Evolutionary conservation across 2,329 filamentous ascomycete species (phyloP).

Genomic region (Aciculosporium take): DNA sequence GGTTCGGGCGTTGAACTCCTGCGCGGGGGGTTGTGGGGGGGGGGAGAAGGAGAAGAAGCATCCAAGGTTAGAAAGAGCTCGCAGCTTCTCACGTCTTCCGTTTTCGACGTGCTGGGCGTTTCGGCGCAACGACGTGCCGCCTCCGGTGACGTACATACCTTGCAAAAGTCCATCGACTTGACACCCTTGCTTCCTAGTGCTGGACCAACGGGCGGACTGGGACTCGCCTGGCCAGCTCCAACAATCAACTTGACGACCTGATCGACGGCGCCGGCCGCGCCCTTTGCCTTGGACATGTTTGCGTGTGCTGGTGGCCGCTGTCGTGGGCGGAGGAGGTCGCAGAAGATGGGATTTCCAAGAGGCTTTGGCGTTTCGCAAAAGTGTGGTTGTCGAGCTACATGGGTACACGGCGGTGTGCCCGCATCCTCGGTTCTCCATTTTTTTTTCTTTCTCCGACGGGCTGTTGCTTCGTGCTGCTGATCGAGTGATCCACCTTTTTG

Average conservation of each 20-base stretch:
- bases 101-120: background rate
- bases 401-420: slow-evolving; percentile 1
- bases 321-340: slow-evolving; percentile 1
- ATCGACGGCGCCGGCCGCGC: slow-evolving; percentile 32
- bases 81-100: background rate
- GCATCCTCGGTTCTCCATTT: background rate
- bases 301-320: slow-evolving; percentile 6
- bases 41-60: background rate
- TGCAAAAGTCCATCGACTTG: slow-evolving; percentile 99
- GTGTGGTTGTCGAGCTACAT: too few relatives aligned
- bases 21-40: background rate
- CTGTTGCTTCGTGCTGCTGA: too few relatives aligned
- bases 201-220: slow-evolving; percentile 89
- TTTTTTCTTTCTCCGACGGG: too few relatives aligned
- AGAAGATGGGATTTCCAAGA: slow-evolving; percentile 8
- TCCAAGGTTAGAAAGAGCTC: slow-evolving; percentile 8
- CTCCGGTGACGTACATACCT: slow-evolving; percentile 39
- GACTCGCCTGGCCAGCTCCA: slow-evolving; percentile 85
- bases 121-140: background rate
- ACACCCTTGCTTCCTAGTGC: slow-evolving; percentile 94
- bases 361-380: background rate
- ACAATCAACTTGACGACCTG: slow-evolving; percentile 95
- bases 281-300: slow-evolving; percentile 39
- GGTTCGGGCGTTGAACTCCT: slow-evolving; percentile 97
- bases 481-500: too few relatives aligned